A percentile compares a stretch with the other conserved stretches of the same genome.
Evolutionary conservation across 371 early-diverging fungal genomes (phyloP).

Genomic region (Rhizomucor pusillus): DNA sequence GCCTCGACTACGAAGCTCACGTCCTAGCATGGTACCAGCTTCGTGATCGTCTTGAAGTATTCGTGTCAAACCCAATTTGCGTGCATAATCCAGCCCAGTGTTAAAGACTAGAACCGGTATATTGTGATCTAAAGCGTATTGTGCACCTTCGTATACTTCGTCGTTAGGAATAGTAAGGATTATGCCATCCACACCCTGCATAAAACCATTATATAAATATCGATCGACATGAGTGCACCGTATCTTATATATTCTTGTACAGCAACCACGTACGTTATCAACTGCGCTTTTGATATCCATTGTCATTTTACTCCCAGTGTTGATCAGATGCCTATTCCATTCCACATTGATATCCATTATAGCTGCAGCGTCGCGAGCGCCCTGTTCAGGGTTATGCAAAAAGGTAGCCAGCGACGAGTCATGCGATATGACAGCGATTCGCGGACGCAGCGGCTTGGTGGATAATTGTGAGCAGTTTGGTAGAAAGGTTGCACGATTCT

Average conservation of each 20-base stretch:
- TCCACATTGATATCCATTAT: constrained; percentile 31
- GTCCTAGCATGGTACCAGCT: constrained; percentile 36
- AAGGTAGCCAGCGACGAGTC: constrained; percentile 28
- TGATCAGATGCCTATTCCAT: constrained; percentile 36
- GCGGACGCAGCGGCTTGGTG: neutral
- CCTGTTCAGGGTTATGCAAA: constrained; percentile 33
- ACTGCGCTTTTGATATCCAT: constrained; percentile 29
- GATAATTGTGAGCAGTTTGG: constrained; percentile 1
- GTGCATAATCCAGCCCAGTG: constrained; percentile 38
- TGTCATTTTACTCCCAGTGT: constrained; percentile 27
- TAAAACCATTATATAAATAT: neutral
- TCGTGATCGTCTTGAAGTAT: constrained; percentile 43
- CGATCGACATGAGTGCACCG: neutral
- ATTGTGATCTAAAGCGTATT: constrained; percentile 24
- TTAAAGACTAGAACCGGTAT: constrained; percentile 49
- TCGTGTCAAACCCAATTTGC: constrained; percentile 28
- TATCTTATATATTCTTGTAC: too few relatives aligned
- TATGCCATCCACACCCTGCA: constrained; percentile 36
- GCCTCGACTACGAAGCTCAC: constrained; percentile 25
- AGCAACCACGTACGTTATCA: constrained; percentile 10
- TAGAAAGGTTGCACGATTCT: constrained; percentile 1
- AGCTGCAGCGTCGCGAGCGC: constrained; percentile 43
- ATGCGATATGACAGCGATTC: constrained; percentile 33
- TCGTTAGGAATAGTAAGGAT: constrained; percentile 44
- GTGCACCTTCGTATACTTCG: constrained; percentile 31